phyloP scores from a whole-genome alignment of 148 eudicot species.

The Dianthus caryophyllus region DNA sequence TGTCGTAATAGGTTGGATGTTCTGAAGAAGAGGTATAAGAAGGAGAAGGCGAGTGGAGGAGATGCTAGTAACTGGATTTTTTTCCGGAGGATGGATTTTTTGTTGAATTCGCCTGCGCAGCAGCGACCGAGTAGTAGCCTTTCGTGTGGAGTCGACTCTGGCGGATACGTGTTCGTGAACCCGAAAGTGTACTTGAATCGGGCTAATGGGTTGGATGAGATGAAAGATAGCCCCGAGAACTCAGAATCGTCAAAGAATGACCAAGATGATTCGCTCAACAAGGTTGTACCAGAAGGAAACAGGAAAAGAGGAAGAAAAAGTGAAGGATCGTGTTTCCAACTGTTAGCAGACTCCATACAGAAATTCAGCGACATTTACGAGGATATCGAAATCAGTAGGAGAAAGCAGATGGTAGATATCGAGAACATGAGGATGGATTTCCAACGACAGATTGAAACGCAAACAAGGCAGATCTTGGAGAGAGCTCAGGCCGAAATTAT shows the following conservation, averaged over 20 bases:
- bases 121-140: conserved; percentile 39
- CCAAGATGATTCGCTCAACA: conserved; percentile 40
- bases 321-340: conserved; percentile 34
- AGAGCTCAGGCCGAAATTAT: conserved; percentile 59
- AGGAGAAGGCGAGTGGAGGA: conserved; percentile 42
- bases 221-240: conserved; percentile 50
- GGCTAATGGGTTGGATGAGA: conserved; percentile 57
- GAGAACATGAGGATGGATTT: conserved; percentile 78
- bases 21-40: conserved; percentile 75
- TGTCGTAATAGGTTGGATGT: conserved; percentile 72
- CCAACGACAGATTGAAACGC: conserved; percentile 57
- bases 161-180: conserved; percentile 50
- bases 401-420: conserved; percentile 54
- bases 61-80: conserved; percentile 55
- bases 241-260: conserved; percentile 39
- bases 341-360: conserved; percentile 70
- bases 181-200: conserved; percentile 43
- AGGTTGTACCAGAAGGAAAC: conserved; percentile 44
- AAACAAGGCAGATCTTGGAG: conserved; percentile 61
- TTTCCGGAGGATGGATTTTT: conserved; percentile 61
- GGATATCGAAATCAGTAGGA: conserved; percentile 50
- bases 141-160: conserved; percentile 59
- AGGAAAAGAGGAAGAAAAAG: conserved; percentile 23
- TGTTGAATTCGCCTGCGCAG: conserved; percentile 43
- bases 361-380: conserved; percentile 60